Evolutionary conservation across 495 filamentous ascomycete species (phyloP), one percentile per base, ranked within the genome.

Genomic region (Xylaria castorea): DNA sequence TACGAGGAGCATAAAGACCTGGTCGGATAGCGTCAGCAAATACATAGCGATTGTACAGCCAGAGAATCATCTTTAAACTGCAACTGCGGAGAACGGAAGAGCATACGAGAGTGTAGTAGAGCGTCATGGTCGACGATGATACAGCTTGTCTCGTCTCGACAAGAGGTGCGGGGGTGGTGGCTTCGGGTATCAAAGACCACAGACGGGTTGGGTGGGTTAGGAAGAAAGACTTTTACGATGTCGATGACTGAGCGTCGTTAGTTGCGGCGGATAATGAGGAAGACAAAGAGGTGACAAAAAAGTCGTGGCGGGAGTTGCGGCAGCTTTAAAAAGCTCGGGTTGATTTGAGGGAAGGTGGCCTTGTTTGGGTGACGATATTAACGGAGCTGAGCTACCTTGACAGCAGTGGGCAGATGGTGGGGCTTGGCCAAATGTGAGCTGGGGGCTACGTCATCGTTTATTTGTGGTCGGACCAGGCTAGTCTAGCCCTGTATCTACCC

Each of bases 41-140:
- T 74, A 62, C 71, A 65, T 71, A 20, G n/a, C 30, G 25, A 38
- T 3, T 20, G 25, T 16, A 16, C 22, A 16, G 27, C 57, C 7
- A 0, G 42, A 2, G 68, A 27, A 38, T 66, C 5, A 5, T 46
- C 22, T 50, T 11, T 16, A 11, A 18, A 16, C 11, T 7, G 44
- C 18, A 1, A 22, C 20, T 27, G 32, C 20, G 30, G 38, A 38
- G 9, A 25, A 62, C 8, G 25, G 18, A 14, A 40, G 32, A 60
- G 89, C 94, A 80, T 93, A 98, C 96, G 69, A 99, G 89, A 77
- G 89, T 94, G 88, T 97, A 99, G 87, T 99, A 99, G 81, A 99
- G 94, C 83, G 97, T 99, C 96, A 99, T 99, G 72, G 53, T 82
- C 91, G 89, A 75, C 79, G 75, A 75, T 64, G 44, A 36, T 60